Evolutionary conservation across 768 basidiomycete species (phyloP), one percentile per base, ranked within the genome.

Genomic region (Nidula microcarpa): DNA sequence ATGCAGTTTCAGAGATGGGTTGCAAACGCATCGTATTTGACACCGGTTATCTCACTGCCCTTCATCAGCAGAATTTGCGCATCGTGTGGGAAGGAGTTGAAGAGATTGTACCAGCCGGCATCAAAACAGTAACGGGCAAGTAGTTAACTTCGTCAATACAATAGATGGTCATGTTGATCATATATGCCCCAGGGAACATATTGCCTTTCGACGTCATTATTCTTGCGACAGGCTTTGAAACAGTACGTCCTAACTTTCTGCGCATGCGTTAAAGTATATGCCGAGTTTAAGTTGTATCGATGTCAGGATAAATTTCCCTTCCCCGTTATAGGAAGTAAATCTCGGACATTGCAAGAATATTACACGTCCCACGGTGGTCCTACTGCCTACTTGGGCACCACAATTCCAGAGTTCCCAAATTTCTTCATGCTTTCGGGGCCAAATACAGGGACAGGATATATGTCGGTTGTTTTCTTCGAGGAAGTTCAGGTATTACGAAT

Each of bases 11-110:
- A 43, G 14, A 34, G 23, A 62, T 74, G 41, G 82, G 82, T 2
- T 84, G 82, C 59, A 82, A 79, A 62, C 78, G 84, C n/a, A 59
- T 81, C 7, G 67, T 84, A 4, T 67, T 77, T 50, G 77, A 85
- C 57, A 68, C 74, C 0, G 70, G 69, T 14, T 84, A 76, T 57
- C 69, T 84, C 34, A 54, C 66, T 18, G 59, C 72, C 7, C 64
- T 83, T 33, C 69, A 77, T 53, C 70, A 67, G 6, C 66, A 72
- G 4, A 83, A 85, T 62, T 65, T 84, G 7, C 55, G 67, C 2
- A 60, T 83, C 18, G 65, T 68, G 14, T 77, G 69, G 64, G 71
- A 71, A 9, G 72, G 67, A 0, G 71, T 80, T 16, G 64, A 68
- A 11, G 57, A 59, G 8, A 68, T 79, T 37, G 62, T 65, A 8